Base-by-base conservation (phyloP, 768 basidiomycete genomes). In the Amanita muscaria region DNA sequence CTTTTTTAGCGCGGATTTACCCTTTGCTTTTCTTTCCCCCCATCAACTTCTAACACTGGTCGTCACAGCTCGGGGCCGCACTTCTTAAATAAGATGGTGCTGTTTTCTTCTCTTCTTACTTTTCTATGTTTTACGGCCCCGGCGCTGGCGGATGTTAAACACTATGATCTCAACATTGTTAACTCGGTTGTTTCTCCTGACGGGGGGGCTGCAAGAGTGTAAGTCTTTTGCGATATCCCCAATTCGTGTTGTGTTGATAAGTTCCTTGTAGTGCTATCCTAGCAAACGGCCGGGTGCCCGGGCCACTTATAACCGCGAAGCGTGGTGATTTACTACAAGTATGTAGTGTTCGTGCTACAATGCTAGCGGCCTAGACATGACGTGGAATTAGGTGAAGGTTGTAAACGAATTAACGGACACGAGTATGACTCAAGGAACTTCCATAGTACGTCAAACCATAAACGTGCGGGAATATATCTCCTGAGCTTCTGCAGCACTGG, bases 211-310 rank as follows among this genome's bases (percentile, higher is more conserved):
- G 10, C 6, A 4, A 38, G 44, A 31, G 31, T 27, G 44, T 46
- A 22, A 32, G 37, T 10, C 7, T 7, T n/a, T 10, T 34, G 12
- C 14, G 12, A 5, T 6, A 14, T 25, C n/a, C 9, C 18, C 16
- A 15, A 6, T 11, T 31, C 6, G 23, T 8, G 16, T 29, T 27
- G 21, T n/a, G 32, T 0, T 33, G 7, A 15, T 46, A 9, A 33
- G 9, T 9, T 4, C 36, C 12, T 5, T n/a, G 23, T 30, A 72
- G 70, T 27, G 56, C 74, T 15, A 62, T 68, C 2, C 56, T 77
- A 31, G 70, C 72, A 27, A 66, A 64, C 23, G 73, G 73, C 12
- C 60, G 51, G 2, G 72, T 73, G 42, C 75, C 75, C 1, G 74
- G 71, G 2, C 73, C 75, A 6, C 44, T 73, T 31, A 68, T 76